Evolutionary conservation across 192 early-diverging fungal species (phyloP), one percentile per base, ranked within the genome.

Genomic region (Geranomyces variabilis): DNA sequence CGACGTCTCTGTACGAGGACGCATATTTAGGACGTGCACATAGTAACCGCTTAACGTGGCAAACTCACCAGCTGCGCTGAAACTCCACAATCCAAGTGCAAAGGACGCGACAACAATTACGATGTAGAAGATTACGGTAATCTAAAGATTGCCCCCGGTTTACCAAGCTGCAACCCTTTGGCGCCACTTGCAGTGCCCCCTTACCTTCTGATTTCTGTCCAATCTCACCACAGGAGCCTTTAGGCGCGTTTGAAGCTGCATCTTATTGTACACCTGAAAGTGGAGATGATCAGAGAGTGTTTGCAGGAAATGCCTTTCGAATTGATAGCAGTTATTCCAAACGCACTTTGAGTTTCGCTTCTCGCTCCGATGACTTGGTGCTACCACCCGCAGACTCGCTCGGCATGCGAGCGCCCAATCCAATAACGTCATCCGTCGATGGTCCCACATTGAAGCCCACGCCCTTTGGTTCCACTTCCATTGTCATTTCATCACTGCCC

Each of bases 211-310:
- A 46, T 57, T 15, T 14, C 26, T 14, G 31, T 68, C 65, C 13
- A 75, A 30, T 1, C 14, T 7, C 28, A 36, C 14, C 22, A 75
- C 73, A 14, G 73, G 73, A 26, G 65, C 59, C 62, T 75, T 58
- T 22, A 75, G 43, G 7, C 73, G 73, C 4, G 66, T 45, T 69
- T 62, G 58, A 1, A 75, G 30, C 47, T 75, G 71, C 57, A 56
- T 31, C 44, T 46, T 70, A 43, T 61, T 44, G 59, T 70, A 61
- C 6, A 46, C 59, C 60, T 46, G 30, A 10, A 21, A 68, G 10
- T 28, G 31, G 17, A 68, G 1, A 7, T 7, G 29, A 31, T 53
- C 24, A 26, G 24, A 53, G n/a, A 53, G 24, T 4, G 7, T 7
- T 26, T 26, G 51, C 3, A 53, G 19, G 51, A 3, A n/a, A 53